Evolutionary conservation across 1,284 basidiomycete genomes (phyloP), one percentile per base, ranked within the genome.

Genomic region (Tetrapyrgos nigripes): DNA sequence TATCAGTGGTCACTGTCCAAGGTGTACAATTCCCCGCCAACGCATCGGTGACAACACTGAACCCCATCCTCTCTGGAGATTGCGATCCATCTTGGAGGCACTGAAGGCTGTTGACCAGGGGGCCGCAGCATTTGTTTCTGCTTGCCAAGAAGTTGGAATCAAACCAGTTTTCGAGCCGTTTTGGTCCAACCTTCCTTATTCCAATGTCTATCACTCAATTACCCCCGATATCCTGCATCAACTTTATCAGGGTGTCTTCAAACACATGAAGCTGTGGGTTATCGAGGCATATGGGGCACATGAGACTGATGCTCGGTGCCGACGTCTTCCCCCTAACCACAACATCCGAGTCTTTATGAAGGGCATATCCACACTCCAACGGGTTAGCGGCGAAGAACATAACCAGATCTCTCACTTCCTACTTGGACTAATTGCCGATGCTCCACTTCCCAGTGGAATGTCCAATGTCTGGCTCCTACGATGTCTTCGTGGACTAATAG

Each of bases 191-290:
- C 59, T 69, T 14, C 69, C 66, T 3, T 54, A 63, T 51, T 44
- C 49, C n/a, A 56, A 73, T 50, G 65, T 71, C 10, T 63, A 62
- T 45, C 11, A 29, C 1, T 50, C 58, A 14, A 55, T 74, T 13
- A 68, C 72, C 1, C 69, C 71, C 4, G 70, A 76, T 55, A 50
- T 70, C 24, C 65, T 75, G 1, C 74, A 76, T 58, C 72, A 75
- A 49, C 60, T 74, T 1, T 67, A 73, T 50, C 63, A 66, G 40
- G 63, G 65, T 2, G 63, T 75, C 10, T 60, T 73, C 33, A 69
- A 72, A 24, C 67, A 73, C 46, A 55, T 71, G 0, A 40, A 68
- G 9, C 19, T 37, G 1, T 74, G 73, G 73, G 63, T 63, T 23
- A 43, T 60, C 10, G 47, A 50, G 3, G 26, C 68, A 24, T 45